Conservation (phyloP, 768 basidiomycete genomes). For the Hydnomerulius pinastri region DNA sequence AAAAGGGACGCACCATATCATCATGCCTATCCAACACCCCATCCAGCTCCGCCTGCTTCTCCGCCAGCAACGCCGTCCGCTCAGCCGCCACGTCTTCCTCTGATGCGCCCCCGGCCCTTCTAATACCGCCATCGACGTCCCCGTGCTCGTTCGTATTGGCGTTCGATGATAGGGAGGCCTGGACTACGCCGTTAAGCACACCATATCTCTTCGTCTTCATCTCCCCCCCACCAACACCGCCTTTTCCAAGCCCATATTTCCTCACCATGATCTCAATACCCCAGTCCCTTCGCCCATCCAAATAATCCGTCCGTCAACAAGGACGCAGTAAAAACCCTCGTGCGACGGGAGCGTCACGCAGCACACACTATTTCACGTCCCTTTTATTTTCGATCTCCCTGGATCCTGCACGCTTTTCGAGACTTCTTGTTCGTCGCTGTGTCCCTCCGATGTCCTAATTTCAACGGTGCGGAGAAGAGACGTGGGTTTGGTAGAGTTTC, state of each 20-base stretch:
- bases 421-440: conserved; percentile 52
- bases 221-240: conserved; percentile 1
- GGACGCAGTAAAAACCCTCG: too few species aligned
- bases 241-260: conserved; percentile 17
- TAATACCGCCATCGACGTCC: background rate
- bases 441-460: background rate
- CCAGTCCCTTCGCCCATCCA: too few species aligned
- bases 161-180: background rate
- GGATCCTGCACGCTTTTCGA: conserved; percentile 65
- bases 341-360: too few species aligned
- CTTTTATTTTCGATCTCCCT: conserved; percentile 69
- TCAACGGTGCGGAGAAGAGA: conserved; percentile 4
- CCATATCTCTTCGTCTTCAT: too few species aligned
- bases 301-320: too few species aligned
- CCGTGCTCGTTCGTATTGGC: background rate
- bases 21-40: conserved; percentile 68
- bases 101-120: conserved; percentile 10
- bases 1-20: conserved; percentile 56
- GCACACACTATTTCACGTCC: too few species aligned
- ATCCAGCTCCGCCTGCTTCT: conserved; percentile 62
- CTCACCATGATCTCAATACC: too few species aligned
- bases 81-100: conserved; percentile 33
- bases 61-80: conserved; percentile 50
- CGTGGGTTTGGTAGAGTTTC: conserved; percentile 22
- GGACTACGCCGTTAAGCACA: too few species aligned